Base-by-base conservation (phyloP, 169 alveolate species). In the Plasmodium vivax region DNA sequence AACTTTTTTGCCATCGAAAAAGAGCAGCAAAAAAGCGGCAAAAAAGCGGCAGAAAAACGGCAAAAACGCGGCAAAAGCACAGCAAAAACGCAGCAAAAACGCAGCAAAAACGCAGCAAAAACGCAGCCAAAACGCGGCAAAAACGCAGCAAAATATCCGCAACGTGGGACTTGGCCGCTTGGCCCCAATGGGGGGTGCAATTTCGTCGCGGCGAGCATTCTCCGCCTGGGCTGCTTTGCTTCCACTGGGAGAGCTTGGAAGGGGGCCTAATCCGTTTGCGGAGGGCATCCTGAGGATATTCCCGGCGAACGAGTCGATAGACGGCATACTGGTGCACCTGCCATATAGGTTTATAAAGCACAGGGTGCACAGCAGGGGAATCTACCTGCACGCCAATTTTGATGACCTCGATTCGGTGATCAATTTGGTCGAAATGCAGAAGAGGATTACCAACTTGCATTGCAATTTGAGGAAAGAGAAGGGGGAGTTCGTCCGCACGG, bases 381-480 rank as follows among this genome's bases (percentile, higher is more conserved):
- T 88, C n/a, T 45, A 80, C n/a, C 32, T 88, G 36, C 32, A 88
- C 68, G 41, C 74, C 8, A 36, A 88, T 58, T 88, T 88, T 81
- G 94, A 88, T 62, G 32, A 79, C 34, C 10, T 80, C 45, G 34
- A 30, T 43, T 41, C 74, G 10, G 90, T 74, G 36, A 80, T 68
- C 12, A 43, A 41, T 27, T 23, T 81, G 27, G 82, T 88, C 8
- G 90, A 88, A 27, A 62, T 19, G 27, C 83, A 88, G 36, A 79
- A 88, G 72, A 71, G 19, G 71, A 7, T 43, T 7, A 23, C 47
- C 30, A 62, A 58, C 23, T 72, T 80, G 32, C 77, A 88, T 43
- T 88, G 94, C 43, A 88, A 88, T 80, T 51, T 88, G 73, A 88
- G 73, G 68, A 88, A 88, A 51, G 56, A 43, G 2, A 88, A 88